A percentile compares a stretch with the other conserved stretches of the same genome.
These are phyloP conservation scores for Discostella pseudostelligera DNA, from an alignment of 108 stramenopile genomes.

Conservation along the genomic window DNA sequence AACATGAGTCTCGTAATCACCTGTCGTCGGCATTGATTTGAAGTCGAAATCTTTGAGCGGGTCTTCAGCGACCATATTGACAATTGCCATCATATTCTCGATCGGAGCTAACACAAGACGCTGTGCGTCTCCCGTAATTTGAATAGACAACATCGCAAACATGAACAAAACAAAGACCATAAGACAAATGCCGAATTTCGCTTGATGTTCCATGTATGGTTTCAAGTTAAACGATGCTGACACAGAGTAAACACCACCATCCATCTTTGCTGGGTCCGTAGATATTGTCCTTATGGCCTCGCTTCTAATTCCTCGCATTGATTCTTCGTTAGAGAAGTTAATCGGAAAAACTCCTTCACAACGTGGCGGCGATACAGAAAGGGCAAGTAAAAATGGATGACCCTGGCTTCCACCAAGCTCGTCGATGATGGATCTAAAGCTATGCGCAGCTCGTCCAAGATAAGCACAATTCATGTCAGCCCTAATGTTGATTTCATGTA, in stretches of 20 bases:
- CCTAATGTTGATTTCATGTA: constrained; percentile 34
- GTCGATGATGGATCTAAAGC: constrained; percentile 46
- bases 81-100: constrained; percentile 66
- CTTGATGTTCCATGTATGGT: constrained; percentile 28
- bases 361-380: constrained; percentile 36
- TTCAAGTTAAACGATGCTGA: constrained; percentile 50
- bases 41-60: constrained; percentile 55
- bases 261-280: constrained; percentile 26
- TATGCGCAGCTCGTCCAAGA: constrained; percentile 21
- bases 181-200: constrained; percentile 46
- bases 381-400: constrained; percentile 37
- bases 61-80: constrained; percentile 58
- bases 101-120: constrained; percentile 73
- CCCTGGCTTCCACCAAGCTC: constrained; percentile 24
- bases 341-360: constrained; percentile 23
- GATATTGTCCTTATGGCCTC: constrained; percentile 29
- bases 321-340: constrained; percentile 24
- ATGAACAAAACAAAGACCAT: constrained; percentile 69
- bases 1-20: constrained; percentile 48
- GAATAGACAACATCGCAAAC: constrained; percentile 44
- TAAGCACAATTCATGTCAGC: constrained; percentile 41
- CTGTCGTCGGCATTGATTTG: constrained; percentile 36
- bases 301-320: constrained; percentile 9
- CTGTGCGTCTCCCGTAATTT: constrained; percentile 70
- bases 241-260: constrained; percentile 33